Evolutionary conservation across 2,329 filamentous ascomycete genomes (phyloP).

Genomic region (Ophiostoma perfectum): DNA sequence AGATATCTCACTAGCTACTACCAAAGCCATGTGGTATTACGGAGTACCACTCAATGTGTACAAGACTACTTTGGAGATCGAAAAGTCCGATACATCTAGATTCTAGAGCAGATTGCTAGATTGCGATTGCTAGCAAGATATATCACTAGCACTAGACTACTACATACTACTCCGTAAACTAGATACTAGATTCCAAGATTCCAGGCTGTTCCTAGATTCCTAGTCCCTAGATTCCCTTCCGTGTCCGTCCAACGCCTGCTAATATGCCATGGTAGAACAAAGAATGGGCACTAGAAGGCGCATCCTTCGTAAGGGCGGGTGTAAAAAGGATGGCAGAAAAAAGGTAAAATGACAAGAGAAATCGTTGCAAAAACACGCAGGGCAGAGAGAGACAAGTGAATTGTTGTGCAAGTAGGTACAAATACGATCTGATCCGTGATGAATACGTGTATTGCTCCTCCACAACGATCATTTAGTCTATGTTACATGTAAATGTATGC

Average conservation of each 20-base stretch:
- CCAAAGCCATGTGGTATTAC: slow-evolving; percentile 11
- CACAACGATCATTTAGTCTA: no score
- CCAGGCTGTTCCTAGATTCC: background rate
- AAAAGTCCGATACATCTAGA: slow-evolving; percentile 8
- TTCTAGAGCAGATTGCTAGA: background rate
- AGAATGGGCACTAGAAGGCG: background rate
- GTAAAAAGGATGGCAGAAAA: background rate
- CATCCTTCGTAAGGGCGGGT: slow-evolving; percentile 3
- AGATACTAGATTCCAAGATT: background rate
- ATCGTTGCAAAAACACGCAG: no score
- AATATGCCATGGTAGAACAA: background rate
- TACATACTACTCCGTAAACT: background rate
- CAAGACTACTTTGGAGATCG: slow-evolving; percentile 12
- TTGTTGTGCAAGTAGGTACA: no score
- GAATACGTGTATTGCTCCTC: no score
- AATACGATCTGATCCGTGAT: no score
- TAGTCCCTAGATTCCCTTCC: background rate
- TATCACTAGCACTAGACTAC: background rate
- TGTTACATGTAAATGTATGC: background rate
- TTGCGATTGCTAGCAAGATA: background rate
- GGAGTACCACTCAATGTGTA: slow-evolving; percentile 13
- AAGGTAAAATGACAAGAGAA: no score
- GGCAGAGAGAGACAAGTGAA: no score
- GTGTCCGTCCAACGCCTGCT: background rate
- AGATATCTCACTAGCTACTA: background rate